A percentile compares a stretch with the other conserved stretches of the same genome.
Conservation (phyloP, 306 rosid species). For the Acacia crassicarpa region DNA sequence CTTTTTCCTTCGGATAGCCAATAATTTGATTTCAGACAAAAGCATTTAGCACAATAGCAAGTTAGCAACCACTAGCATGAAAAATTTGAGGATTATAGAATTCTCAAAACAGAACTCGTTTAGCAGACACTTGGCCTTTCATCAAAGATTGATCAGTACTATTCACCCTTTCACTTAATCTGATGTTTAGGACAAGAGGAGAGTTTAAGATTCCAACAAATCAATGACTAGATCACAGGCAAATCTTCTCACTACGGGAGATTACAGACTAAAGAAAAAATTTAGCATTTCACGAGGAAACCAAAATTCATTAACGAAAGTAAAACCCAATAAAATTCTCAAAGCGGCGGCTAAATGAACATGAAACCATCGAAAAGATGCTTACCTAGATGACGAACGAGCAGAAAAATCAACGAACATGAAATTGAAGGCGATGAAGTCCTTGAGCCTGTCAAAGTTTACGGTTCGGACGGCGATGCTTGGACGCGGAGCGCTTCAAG, state of each 20-base stretch:
- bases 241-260: background rate
- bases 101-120: background rate
- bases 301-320: conserved; percentile 7
- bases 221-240: background rate
- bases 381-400: conserved; percentile 24
- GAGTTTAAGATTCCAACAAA: background rate
- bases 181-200: background rate
- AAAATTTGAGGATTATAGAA: background rate
- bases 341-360: too few relatives aligned
- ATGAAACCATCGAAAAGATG: background rate
- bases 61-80: background rate
- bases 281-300: background rate
- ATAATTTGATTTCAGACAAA: background rate
- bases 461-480: too few relatives aligned
- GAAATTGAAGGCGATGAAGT: too few relatives aligned
- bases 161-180: background rate
- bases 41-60: too few relatives aligned
- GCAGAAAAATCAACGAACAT: background rate
- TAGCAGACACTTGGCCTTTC: background rate
- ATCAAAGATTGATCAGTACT: background rate
- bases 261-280: background rate
- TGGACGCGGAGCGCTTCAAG: too few relatives aligned
- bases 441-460: too few relatives aligned
- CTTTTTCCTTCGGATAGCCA: conserved; percentile 23
- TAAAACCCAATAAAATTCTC: background rate